These are phyloP conservation scores for Boletus sp. DNA, from an alignment of 1,284 basidiomycete genomes.

Conservation along the genomic window DNA sequence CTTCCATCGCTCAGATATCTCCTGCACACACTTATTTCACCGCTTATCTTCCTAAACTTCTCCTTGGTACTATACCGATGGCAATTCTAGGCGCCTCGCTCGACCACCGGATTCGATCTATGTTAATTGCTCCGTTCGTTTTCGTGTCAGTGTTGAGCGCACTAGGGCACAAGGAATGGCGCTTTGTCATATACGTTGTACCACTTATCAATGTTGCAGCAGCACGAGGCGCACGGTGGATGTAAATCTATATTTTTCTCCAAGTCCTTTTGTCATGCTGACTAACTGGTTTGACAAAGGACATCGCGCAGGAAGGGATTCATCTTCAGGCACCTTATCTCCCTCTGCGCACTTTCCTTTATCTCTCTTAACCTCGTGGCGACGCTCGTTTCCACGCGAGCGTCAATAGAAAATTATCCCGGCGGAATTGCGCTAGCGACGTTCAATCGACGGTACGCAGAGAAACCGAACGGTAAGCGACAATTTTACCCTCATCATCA, in stretches of 20 bases:
- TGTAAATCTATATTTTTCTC: slow-evolving; percentile 46
- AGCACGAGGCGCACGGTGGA: slow-evolving; percentile 55
- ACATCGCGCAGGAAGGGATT: slow-evolving; percentile 44
- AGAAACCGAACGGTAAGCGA: slow-evolving; percentile 33
- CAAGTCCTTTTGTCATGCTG: not conserved
- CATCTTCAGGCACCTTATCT: slow-evolving; percentile 42
- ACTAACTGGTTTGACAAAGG: slow-evolving; percentile 28
- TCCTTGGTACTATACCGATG: slow-evolving; percentile 66
- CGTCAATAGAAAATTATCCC: slow-evolving; percentile 83
- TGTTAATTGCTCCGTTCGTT: slow-evolving; percentile 49
- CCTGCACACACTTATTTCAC: slow-evolving; percentile 73
- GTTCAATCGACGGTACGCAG: slow-evolving; percentile 54
- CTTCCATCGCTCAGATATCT: slow-evolving; percentile 50
- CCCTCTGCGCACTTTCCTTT: slow-evolving; percentile 43
- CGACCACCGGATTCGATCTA: slow-evolving; percentile 46
- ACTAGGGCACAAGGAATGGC: slow-evolving; percentile 92
- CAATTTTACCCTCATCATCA: not conserved
- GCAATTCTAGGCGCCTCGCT: slow-evolving; percentile 47
- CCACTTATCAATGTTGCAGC: slow-evolving; percentile 81
- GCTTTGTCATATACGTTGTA: slow-evolving; percentile 87
- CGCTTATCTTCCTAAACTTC: slow-evolving; percentile 72
- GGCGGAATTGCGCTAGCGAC: slow-evolving; percentile 73
- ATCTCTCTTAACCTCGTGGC: slow-evolving; percentile 49
- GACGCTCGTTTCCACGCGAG: slow-evolving; percentile 51
- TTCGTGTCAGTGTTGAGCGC: slow-evolving; percentile 71